phyloP scores from a whole-genome alignment of 441 rosid species.

The Bruguiera hainesii region DNA sequence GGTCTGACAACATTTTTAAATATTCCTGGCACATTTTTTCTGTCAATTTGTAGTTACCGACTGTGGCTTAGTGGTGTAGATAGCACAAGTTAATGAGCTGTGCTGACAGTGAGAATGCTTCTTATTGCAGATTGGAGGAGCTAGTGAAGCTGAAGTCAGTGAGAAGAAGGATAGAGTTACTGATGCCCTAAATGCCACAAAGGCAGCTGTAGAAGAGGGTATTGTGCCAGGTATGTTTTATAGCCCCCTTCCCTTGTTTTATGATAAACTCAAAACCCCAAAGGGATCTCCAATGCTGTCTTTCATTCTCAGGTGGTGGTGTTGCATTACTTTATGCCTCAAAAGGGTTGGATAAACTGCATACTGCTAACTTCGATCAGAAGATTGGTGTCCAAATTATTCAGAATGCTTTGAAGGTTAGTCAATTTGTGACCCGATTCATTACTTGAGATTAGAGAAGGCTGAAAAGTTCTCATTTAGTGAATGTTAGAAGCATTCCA shows the following conservation, averaged over 20 bases:
- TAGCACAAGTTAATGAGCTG: not conserved
- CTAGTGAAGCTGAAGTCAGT: conserved; percentile 84
- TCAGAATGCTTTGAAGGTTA: conserved; percentile 84
- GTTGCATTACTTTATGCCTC: conserved; percentile 82
- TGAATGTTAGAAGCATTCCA: no score
- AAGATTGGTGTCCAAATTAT: conserved; percentile 85
- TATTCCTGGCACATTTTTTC: not conserved
- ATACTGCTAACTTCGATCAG: conserved; percentile 80
- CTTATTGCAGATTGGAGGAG: conserved; percentile 71
- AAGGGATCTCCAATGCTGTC: not conserved
- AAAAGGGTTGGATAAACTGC: conserved; percentile 66
- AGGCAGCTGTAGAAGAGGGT: conserved; percentile 95
- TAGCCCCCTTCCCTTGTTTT: not conserved
- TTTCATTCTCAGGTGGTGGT: conserved; percentile 62
- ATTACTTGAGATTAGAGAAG: no score
- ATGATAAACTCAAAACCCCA: not conserved
- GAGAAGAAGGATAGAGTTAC: conserved; percentile 93
- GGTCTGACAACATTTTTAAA: conserved; percentile 32
- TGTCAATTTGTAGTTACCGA: not conserved
- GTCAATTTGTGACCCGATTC: not conserved
- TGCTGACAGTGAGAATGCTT: not conserved
- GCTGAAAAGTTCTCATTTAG: no score
- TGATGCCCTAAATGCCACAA: conserved; percentile 87
- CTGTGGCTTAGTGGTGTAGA: not conserved
- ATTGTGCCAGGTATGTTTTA: conserved; percentile 63